Conservation (phyloP, 2,329 filamentous ascomycete genomes). For the Celoporthe dispersa region DNA sequence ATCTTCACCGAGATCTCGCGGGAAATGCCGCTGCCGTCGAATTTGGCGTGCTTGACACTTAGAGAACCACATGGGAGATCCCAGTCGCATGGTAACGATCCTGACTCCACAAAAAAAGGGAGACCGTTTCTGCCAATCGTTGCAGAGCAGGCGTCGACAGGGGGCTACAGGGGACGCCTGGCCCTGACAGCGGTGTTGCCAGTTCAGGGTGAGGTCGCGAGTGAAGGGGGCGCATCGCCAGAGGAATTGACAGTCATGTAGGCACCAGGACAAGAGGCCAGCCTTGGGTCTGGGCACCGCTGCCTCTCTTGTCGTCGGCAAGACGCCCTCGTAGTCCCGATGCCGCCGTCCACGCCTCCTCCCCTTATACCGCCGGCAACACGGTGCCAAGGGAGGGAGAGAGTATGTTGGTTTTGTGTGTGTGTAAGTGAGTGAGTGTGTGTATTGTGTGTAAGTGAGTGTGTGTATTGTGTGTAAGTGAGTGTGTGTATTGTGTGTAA, state of each 20-base stretch:
- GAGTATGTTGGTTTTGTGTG: too few relatives aligned
- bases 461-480: not conserved
- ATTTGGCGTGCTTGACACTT: constrained; percentile 24
- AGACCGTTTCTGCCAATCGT: constrained; percentile 1
- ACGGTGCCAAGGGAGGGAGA: too few relatives aligned
- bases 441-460: not conserved
- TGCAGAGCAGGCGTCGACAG: constrained; percentile 6
- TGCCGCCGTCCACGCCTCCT: too few relatives aligned
- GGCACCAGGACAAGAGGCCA: not conserved
- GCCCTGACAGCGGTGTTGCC: not conserved
- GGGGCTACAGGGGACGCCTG: not conserved
- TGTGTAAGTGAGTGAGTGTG: not conserved
- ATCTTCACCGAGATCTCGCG: constrained; percentile 22
- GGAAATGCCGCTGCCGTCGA: constrained; percentile 27
- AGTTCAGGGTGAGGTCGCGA: not conserved
- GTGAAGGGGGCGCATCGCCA: not conserved
- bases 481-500: not conserved
- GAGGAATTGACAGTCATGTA: not conserved
- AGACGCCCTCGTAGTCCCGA: not conserved
- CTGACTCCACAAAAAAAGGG: constrained; percentile 4
- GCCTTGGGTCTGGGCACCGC: not conserved
- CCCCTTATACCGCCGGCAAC: too few relatives aligned
- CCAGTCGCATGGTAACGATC: constrained; percentile 23
- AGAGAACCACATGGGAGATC: constrained; percentile 18
- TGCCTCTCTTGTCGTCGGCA: not conserved